Conservation (phyloP, 73 alveolate species). For the Uronychia binucleata region DNA sequence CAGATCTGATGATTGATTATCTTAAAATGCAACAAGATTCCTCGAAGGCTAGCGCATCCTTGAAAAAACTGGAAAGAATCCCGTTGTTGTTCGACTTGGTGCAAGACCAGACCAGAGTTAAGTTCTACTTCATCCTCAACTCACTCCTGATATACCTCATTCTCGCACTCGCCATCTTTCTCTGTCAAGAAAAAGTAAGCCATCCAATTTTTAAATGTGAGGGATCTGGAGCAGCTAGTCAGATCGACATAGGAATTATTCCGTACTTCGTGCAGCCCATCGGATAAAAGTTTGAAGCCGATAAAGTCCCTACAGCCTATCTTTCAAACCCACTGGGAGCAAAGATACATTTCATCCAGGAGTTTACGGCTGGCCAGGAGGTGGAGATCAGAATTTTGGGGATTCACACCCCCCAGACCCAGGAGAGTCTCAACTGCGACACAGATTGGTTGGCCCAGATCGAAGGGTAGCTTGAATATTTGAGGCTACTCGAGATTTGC, state of each 20-base stretch:
- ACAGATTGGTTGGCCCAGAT: slow-evolving; percentile 1
- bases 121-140: not conserved
- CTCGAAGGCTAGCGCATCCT: too few relatives aligned
- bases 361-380: too few relatives aligned
- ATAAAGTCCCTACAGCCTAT: not conserved
- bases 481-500: slow-evolving; percentile 8
- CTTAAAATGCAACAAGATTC: too few relatives aligned
- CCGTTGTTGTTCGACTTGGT: not conserved
- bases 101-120: not conserved
- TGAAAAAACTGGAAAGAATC: too few relatives aligned
- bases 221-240: not conserved
- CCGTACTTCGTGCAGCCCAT: not conserved
- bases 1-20: too few relatives aligned
- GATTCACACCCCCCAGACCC: too few relatives aligned
- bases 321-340: not conserved
- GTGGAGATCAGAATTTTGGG: too few relatives aligned
- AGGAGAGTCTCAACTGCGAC: slow-evolving; percentile 16
- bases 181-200: not conserved
- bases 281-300: not conserved
- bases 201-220: too few relatives aligned
- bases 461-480: slow-evolving; percentile 17
- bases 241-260: not conserved
- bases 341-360: too few relatives aligned
- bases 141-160: not conserved
- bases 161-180: not conserved